Evolutionary conservation across 257 asterid genomes (phyloP), one percentile per base, ranked within the genome.

Genomic region (Ophiorrhiza pumila): DNA sequence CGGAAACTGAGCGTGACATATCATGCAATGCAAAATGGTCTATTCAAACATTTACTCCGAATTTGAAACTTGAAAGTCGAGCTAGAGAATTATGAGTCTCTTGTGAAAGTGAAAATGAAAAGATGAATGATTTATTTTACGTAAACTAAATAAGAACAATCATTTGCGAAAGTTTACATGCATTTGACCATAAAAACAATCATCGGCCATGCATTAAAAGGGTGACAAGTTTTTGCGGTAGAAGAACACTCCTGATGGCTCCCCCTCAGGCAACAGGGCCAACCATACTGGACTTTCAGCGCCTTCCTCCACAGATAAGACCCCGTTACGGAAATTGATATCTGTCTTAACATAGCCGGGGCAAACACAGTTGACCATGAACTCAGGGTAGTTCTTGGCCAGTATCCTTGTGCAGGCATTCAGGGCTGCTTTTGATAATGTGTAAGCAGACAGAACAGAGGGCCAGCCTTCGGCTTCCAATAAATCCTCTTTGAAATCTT

Each of bases 331-430:
- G 77, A 11, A 12, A 23, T 69, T 87, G 0, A 85, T 78, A 58
- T 87, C 83, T 1, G 96, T 87, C 68, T 77, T 85, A 11, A 75
- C 71, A 47, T 56, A 83, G 12, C 95, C 95, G 41, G 91, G 91
- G 56, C 91, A 84, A 32, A 83, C 79, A 1, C 73, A 71, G 52
- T 89, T 89, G 71, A 89, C 50, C 47, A 49, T 10, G 4, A 82
- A 17, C 22, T 39, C 70, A 2, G 84, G 82, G 50, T 85, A 7
- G 13, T 79, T 78, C 61, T 77, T 79, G 17, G 92, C 86, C 10
- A 55, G 8, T 18, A 78, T 34, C 75, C 81, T 73, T 0, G 93
- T 79, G 59, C 87, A 85, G 0, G 88, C 88, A 67, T 82, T 87
- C 76, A 90, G 3, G 18, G 88, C 86, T 70, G 85, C 87, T 79